Evolutionary conservation across 495 filamentous ascomycete genomes (phyloP), one percentile per base, ranked within the genome.

Genomic region (Parmelia sp.): DNA sequence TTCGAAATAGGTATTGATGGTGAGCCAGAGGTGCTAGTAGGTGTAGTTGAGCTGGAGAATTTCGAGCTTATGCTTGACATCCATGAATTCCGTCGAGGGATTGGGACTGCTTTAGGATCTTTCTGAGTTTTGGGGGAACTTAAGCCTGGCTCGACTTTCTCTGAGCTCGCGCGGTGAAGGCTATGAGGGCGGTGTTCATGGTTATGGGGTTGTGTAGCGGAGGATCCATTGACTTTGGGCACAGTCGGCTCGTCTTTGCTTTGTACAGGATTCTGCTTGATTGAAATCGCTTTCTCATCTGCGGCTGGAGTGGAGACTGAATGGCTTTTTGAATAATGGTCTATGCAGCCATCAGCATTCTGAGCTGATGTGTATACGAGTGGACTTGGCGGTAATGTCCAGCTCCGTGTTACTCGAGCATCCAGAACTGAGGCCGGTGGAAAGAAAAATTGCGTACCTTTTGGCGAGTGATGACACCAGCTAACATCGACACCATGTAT

Each of bases 11-110:
- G 64, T 25, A 72, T 72, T 66, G 66, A 72, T 33, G 79, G 70
- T 63, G 74, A 75, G 36, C 78, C 75, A 60, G 79, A 76, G 58
- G 74, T 75, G 56, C 27, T 73, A 60, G 76, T 76, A 42, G 79
- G 76, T 36, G 74, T 80, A 57, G 69, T 71, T 31, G 80, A 81
- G n/a, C 84, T 88, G 15, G 83, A 91, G 76, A 98, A 96, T 71
- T 94, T 97, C 64, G 91, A 95, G 66, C 91, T 96, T 60, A 97
- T 81, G 66, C 83, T 95, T 37, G 89, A 90, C 64, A 98, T 89
- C 93, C 93, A 98, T 27, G 92, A 96, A 47, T 84, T 88, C 63
- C 88, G 80, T 62, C 91, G 79, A 42, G 60, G 80, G 77, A 1
- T 76, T 71, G 42, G 57, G 39, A 58, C 65, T 40, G 69, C 56